Conservation (phyloP, 495 filamentous ascomycete genomes). For the Aspergillus cristatus region DNA sequence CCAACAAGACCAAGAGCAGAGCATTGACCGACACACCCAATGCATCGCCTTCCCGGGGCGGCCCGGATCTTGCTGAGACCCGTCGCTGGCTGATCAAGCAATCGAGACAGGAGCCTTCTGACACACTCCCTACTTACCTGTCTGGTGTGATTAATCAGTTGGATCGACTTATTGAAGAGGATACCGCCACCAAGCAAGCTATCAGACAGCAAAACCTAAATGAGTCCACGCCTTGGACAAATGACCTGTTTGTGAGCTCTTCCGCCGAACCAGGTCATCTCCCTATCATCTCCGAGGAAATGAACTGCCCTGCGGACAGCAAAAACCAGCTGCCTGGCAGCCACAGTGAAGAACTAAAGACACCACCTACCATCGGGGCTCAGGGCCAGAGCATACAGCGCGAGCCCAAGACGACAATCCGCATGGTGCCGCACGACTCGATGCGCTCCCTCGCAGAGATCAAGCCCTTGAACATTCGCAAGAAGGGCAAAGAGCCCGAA, state of each 20-base stretch:
- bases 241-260: constrained; percentile 46
- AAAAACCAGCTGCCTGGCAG: background rate
- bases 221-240: too few species aligned
- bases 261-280: constrained; percentile 28
- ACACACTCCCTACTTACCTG: constrained; percentile 38
- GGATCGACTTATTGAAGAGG: constrained; percentile 51
- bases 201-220: too few species aligned
- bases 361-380: background rate
- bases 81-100: constrained; percentile 46
- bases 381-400: constrained; percentile 6
- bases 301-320: constrained; percentile 2
- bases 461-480: constrained; percentile 46
- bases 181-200: constrained; percentile 7
- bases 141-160: constrained; percentile 52
- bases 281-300: constrained; percentile 46
- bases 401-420: constrained; percentile 33
- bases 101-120: constrained; percentile 25
- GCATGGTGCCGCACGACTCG: constrained; percentile 38
- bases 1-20: constrained; percentile 1
- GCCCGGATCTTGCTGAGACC: constrained; percentile 46
- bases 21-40: background rate
- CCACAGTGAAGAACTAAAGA: background rate
- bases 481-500: constrained; percentile 34
- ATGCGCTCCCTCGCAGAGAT: constrained; percentile 28
- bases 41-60: constrained; percentile 25